These are phyloP conservation scores for Trichocomaceae sp. DNA, from an alignment of 2,329 filamentous ascomycete genomes.

Conservation along the genomic window DNA sequence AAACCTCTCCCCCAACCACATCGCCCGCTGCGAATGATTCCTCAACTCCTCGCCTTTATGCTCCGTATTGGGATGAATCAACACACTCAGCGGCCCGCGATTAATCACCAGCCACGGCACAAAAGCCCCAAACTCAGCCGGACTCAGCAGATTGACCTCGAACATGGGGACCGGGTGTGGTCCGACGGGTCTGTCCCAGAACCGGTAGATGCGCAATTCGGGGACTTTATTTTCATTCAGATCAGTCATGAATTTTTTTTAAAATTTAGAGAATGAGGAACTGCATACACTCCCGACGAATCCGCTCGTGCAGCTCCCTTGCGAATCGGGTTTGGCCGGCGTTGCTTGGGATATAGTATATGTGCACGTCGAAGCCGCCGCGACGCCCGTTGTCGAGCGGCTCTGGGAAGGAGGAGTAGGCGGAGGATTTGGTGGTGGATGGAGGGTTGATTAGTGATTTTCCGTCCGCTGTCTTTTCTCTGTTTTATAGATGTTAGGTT, in stretches of 20 bases:
- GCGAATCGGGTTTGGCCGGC: not conserved
- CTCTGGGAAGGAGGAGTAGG: constrained; percentile 63
- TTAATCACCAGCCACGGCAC: constrained; percentile 78
- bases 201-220: constrained; percentile 70
- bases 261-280: not conserved
- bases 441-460: constrained; percentile 69
- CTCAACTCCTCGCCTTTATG: constrained; percentile 35
- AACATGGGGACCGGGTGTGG: constrained; percentile 86
- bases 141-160: constrained; percentile 81
- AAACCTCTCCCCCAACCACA: constrained; percentile 42
- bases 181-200: constrained; percentile 72
- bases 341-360: constrained; percentile 41
- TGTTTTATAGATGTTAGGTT: constrained; percentile 17
- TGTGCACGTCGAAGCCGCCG: constrained; percentile 79
- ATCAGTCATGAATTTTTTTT: not conserved
- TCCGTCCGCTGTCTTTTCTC: constrained; percentile 61
- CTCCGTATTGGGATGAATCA: constrained; percentile 74
- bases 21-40: constrained; percentile 36
- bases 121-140: constrained; percentile 83
- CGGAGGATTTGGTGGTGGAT: constrained; percentile 54
- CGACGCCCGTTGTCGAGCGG: constrained; percentile 60
- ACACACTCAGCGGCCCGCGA: constrained; percentile 68
- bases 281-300: constrained; percentile 1
- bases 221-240: constrained; percentile 58
- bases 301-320: not conserved